Conservation (phyloP, 2,329 filamentous ascomycete genomes). For the Daldinia sp. region DNA sequence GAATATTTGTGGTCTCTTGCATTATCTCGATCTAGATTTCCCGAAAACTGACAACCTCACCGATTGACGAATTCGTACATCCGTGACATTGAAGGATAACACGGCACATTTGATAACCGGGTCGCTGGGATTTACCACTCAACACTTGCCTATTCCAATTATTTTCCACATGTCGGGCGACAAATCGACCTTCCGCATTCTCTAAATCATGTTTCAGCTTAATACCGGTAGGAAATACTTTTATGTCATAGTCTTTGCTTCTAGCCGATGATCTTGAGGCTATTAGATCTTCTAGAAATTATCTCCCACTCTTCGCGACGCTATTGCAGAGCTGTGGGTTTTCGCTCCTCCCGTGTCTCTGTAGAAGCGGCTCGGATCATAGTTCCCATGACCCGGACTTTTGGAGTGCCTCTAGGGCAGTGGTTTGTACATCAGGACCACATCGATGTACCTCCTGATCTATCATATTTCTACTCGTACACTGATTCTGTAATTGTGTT, state of each 20-base stretch:
- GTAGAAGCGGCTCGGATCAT: neutral
- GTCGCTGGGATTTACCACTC: conserved; percentile 14
- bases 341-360: neutral
- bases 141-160: neutral
- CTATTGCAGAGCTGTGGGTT: neutral
- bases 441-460: neutral
- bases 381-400: neutral
- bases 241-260: neutral
- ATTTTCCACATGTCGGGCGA: neutral
- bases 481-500: neutral
- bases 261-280: neutral
- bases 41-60: conserved; percentile 18
- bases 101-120: conserved; percentile 7
- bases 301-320: neutral
- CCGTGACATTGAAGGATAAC: conserved; percentile 1
- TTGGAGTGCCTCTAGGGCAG: neutral
- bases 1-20: conserved; percentile 25
- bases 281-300: neutral
- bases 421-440: neutral
- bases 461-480: neutral
- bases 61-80: conserved; percentile 27
- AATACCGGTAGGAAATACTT: neutral
- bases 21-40: conserved; percentile 32
- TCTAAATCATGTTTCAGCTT: neutral
- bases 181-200: neutral